Evolutionary conservation across 768 basidiomycete species (phyloP).

Genomic region (Pisolithus albus): DNA sequence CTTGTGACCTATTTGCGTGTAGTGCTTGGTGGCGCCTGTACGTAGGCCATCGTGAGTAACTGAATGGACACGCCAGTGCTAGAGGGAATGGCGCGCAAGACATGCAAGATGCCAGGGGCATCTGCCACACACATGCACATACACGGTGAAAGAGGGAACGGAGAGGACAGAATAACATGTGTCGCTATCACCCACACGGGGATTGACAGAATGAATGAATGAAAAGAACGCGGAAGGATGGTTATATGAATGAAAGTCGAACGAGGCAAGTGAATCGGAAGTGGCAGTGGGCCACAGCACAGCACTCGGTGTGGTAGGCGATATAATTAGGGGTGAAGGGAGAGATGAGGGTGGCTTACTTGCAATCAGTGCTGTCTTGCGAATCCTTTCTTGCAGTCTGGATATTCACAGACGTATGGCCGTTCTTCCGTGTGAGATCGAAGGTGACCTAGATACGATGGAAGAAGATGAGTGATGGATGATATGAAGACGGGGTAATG

Average conservation of each 20-base stretch:
- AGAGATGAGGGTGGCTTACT: constrained; percentile 45
- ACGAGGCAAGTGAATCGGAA: constrained; percentile 1
- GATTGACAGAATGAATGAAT: constrained; percentile 4
- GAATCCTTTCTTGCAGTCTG: constrained; percentile 91
- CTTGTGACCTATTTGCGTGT: constrained; percentile 75
- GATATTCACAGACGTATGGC: constrained; percentile 90
- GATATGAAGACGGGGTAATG: neutral
- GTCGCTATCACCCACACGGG: neutral
- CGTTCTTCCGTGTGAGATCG: constrained; percentile 94
- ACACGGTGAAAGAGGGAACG: neutral
- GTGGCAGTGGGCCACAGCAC: neutral
- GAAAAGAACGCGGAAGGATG: neutral
- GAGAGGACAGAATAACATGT: neutral
- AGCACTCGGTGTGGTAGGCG: neutral
- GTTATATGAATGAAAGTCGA: neutral
- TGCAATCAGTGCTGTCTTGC: constrained; percentile 97
- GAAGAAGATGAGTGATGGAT: constrained; percentile 5
- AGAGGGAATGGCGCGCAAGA: neutral
- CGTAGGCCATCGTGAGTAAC: constrained; percentile 1
- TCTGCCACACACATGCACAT: neutral
- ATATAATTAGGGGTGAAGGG: neutral
- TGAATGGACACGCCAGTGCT: neutral
- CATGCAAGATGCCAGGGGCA: neutral
- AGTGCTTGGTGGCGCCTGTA: constrained; percentile 82
- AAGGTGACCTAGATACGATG: constrained; percentile 60